phyloP scores from a whole-genome alignment of 2,329 filamentous ascomycete species.

The Penicillium sp. region DNA sequence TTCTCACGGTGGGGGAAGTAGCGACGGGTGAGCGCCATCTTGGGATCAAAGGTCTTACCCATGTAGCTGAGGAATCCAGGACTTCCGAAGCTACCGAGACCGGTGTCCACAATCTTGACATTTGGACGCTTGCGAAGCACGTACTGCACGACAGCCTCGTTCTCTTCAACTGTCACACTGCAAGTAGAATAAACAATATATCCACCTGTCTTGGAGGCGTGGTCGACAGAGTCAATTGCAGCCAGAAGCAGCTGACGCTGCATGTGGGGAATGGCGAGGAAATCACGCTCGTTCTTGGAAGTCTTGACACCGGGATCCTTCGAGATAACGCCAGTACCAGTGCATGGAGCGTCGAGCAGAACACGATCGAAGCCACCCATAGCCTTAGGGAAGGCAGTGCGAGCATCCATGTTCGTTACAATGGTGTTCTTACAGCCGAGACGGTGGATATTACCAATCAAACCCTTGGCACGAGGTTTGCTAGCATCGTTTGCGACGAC shows the following conservation, averaged over 20 bases:
- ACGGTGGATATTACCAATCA: constrained; percentile 97
- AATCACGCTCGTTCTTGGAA: constrained; percentile 95
- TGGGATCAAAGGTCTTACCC: constrained; percentile 87
- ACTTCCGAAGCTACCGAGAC: constrained; percentile 77
- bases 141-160: constrained; percentile 92
- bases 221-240: constrained; percentile 93
- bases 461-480: constrained; percentile 88
- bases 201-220: constrained; percentile 85
- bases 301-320: constrained; percentile 98
- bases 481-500: constrained; percentile 97
- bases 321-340: constrained; percentile 93
- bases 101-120: constrained; percentile 87
- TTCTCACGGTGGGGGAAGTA: constrained; percentile 93
- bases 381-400: constrained; percentile 81
- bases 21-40: constrained; percentile 75
- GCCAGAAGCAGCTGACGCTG: constrained; percentile 92
- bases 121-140: constrained; percentile 89
- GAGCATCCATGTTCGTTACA: constrained; percentile 91
- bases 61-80: constrained; percentile 89
- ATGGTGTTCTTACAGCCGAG: constrained; percentile 90
- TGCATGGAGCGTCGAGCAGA: constrained; percentile 90
- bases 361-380: constrained; percentile 96
- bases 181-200: constrained; percentile 98
- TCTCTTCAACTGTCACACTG: constrained; percentile 89
- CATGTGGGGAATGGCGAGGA: constrained; percentile 85